Evolutionary conservation across 805 yeast species (phyloP), one percentile per base, ranked within the genome.

Genomic region (Hanseniaspora lachancei): DNA sequence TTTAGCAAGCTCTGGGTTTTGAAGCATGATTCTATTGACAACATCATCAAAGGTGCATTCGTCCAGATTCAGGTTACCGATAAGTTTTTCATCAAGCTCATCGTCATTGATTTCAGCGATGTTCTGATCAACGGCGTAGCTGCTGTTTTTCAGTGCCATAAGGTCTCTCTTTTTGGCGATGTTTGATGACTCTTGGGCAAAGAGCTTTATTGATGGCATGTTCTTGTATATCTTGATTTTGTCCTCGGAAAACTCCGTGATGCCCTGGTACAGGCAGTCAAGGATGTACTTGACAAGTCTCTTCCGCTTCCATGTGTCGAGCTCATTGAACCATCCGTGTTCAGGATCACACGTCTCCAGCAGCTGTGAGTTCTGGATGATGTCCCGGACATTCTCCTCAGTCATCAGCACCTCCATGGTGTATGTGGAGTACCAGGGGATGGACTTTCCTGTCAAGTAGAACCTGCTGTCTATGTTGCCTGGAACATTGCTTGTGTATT

Each of bases 331-430:
- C 97, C 97, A 91, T 1, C 97, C 97, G 3, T 71, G 68, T 3
- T 65, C 58, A 47, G 68, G 68, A 48, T 67, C 67, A 3, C 67
- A 65, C 27, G 60, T 58, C 55, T 82, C 84, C 49, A 77, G 77
- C 57, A 77, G 78, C 58, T 80, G 81, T 23, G 79, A 76, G 12
- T 67, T 66, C 0, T 70, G 69, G 34, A 71, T 70, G 2, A 78
- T 57, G 10, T 66, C 68, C 18, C 74, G 68, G 10, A 89, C 72
- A 60, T 81, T 82, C 10, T 80, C 77, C 54, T 68, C 72, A 63
- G 87, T 95, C 6, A 75, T 66, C 5, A 93, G 72, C 63, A 91
- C 89, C 32, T 89, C 89, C 9, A 93, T 70, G 64, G 88, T 96
- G 62, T 84, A 81, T 58, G 84, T 77, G 10, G 86, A 77, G 6